Evolutionary conservation across 257 asterid genomes (phyloP).

Genomic region (Handroanthus guayacan): DNA sequence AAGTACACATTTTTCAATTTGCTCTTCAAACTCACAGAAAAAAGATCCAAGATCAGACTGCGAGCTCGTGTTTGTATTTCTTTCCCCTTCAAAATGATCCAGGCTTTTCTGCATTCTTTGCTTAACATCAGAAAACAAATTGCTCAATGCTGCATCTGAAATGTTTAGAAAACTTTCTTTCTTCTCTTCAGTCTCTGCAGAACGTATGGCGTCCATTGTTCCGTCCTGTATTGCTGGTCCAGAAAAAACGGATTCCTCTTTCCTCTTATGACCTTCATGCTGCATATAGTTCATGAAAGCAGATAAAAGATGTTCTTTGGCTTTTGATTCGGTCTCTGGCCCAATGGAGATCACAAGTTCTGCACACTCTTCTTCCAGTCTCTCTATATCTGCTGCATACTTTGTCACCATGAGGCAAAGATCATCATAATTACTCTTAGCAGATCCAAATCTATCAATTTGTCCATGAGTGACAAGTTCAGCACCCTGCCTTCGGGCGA

Average conservation of each 20-base stretch:
- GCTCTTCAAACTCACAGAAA: conserved; percentile 77
- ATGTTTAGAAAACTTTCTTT: conserved; percentile 53
- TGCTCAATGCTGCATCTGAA: conserved; percentile 62
- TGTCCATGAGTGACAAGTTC: conserved; percentile 66
- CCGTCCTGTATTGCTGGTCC: conserved; percentile 52
- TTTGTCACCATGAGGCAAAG: conserved; percentile 73
- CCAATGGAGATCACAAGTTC: conserved; percentile 75
- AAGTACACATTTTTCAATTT: conserved; percentile 79
- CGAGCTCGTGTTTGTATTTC: conserved; percentile 44
- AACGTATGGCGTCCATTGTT: conserved; percentile 42
- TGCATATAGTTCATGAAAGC: conserved; percentile 67
- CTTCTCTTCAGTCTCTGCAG: conserved; percentile 56
- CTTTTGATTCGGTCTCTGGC: conserved; percentile 74
- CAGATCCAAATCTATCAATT: conserved; percentile 54
- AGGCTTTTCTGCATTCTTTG: conserved; percentile 52
- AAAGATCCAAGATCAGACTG: conserved; percentile 64
- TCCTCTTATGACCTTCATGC: conserved; percentile 54
- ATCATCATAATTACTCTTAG: conserved; percentile 72
- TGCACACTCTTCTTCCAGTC: conserved; percentile 72
- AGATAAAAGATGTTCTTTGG: conserved; percentile 78
- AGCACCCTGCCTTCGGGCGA: conserved; percentile 79
- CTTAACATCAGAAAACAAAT: conserved; percentile 69
- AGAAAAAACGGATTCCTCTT: conserved; percentile 48
- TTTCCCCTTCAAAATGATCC: conserved; percentile 52
- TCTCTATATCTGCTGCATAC: conserved; percentile 83